These are phyloP conservation scores for Hansenula lynferdii DNA, from an alignment of 1,139 yeast genomes.

Conservation along the genomic window DNA sequence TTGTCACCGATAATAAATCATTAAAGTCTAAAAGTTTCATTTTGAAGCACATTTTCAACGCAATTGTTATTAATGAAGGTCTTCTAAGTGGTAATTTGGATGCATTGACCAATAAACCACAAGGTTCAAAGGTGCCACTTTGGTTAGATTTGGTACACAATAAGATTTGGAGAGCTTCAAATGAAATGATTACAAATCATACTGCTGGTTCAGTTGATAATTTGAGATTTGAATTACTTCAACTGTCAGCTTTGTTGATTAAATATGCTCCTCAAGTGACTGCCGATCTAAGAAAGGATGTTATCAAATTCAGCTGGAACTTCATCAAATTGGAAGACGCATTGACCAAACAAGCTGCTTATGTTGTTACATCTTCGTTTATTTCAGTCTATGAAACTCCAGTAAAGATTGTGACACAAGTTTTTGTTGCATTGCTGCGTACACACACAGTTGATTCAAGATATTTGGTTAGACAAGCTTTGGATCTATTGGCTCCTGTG, in stretches of 20 bases:
- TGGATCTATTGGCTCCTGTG: slow-evolving; percentile 87
- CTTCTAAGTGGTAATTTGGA: slow-evolving; percentile 44
- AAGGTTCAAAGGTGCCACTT: slow-evolving; percentile 30
- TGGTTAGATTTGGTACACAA: slow-evolving; percentile 66
- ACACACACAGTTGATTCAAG: slow-evolving; percentile 87
- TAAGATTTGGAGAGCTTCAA: slow-evolving; percentile 68
- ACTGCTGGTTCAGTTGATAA: slow-evolving; percentile 71
- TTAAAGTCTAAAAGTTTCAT: slow-evolving; percentile 58
- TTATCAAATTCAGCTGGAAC: slow-evolving; percentile 93
- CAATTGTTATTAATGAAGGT: slow-evolving; percentile 63
- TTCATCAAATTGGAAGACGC: slow-evolving; percentile 86
- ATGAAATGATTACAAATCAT: slow-evolving; percentile 49
- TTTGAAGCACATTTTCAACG: slow-evolving; percentile 59
- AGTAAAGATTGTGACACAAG: slow-evolving; percentile 82
- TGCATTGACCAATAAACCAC: slow-evolving; percentile 36
- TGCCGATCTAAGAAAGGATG: slow-evolving; percentile 70
- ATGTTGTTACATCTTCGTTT: slow-evolving; percentile 82
- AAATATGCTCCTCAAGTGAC: slow-evolving; percentile 62
- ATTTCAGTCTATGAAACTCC: slow-evolving; percentile 90
- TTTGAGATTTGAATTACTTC: slow-evolving; percentile 73
- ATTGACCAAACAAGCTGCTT: slow-evolving; percentile 89
- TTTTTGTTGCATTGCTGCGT: slow-evolving; percentile 82
- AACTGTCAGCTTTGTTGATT: slow-evolving; percentile 72
- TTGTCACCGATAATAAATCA: slow-evolving; percentile 38
- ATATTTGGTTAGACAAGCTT: slow-evolving; percentile 77